A percentile compares a stretch with the other conserved stretches of the same genome.
Evolutionary conservation across 2,329 filamentous ascomycete species (phyloP).

Genomic region (Trichocomaceae sp.): DNA sequence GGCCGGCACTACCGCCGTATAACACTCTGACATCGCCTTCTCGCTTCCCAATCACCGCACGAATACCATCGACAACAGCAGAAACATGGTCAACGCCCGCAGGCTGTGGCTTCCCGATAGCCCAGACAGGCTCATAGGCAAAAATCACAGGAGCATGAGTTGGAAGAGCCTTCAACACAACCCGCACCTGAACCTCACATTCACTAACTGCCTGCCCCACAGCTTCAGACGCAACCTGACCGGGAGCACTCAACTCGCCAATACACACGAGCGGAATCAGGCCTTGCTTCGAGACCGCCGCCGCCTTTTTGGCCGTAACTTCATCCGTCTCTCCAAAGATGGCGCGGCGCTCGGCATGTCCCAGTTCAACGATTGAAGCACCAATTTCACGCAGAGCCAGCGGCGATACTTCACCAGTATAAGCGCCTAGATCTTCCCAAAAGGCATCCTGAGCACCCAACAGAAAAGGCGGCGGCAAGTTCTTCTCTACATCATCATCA

Average conservation of each 20-base stretch:
- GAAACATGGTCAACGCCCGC: slow-evolving; percentile 67
- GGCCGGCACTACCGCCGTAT: slow-evolving; percentile 78
- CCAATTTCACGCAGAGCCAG: slow-evolving; percentile 60
- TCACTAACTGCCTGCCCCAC: slow-evolving; percentile 58
- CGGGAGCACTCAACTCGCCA: slow-evolving; percentile 57
- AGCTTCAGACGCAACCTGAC: slow-evolving; percentile 40
- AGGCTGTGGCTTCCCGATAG: slow-evolving; percentile 68
- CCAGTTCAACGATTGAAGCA: slow-evolving; percentile 67
- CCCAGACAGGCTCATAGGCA: slow-evolving; percentile 86
- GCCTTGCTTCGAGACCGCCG: slow-evolving; percentile 59
- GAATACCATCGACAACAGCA: slow-evolving; percentile 60
- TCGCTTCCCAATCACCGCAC: slow-evolving; percentile 48
- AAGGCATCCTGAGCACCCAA: slow-evolving; percentile 72
- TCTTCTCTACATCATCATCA: slow-evolving; percentile 22
- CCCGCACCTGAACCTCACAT: slow-evolving; percentile 58
- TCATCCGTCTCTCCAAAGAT: slow-evolving; percentile 70
- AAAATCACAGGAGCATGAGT: slow-evolving; percentile 63
- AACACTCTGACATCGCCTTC: slow-evolving; percentile 60
- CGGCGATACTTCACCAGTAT: slow-evolving; percentile 71
- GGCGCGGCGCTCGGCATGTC: slow-evolving; percentile 69
- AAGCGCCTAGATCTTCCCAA: slow-evolving; percentile 63
- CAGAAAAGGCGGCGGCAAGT: slow-evolving; percentile 47
- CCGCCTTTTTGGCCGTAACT: slow-evolving; percentile 61
- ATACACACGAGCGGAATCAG: slow-evolving; percentile 75
- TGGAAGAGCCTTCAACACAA: slow-evolving; percentile 56